phyloP scores from a whole-genome alignment of 2,329 filamentous ascomycete genomes.

The Diaporthe sp. region DNA sequence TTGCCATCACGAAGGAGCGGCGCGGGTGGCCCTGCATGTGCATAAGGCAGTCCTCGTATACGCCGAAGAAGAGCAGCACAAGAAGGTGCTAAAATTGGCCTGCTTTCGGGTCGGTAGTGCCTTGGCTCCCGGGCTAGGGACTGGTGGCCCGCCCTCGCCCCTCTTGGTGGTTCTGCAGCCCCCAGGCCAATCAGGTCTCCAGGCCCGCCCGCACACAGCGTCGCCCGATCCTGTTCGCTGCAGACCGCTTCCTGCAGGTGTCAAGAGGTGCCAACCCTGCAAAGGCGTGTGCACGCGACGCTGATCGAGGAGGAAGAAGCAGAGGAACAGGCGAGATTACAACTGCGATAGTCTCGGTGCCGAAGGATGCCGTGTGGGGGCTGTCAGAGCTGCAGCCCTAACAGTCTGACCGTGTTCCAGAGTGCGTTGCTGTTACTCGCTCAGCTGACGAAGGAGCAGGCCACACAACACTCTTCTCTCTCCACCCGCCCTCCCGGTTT shows the following conservation, averaged over 20 bases:
- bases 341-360: background rate
- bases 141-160: background rate
- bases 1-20: slow-evolving; percentile 9
- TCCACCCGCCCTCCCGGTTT: background rate
- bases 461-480: background rate
- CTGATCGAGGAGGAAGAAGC: background rate
- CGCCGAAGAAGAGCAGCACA: background rate
- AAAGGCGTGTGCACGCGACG: background rate
- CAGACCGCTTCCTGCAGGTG: slow-evolving; percentile 36
- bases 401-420: background rate
- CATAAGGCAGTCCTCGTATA: slow-evolving; percentile 35
- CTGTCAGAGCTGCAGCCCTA: background rate
- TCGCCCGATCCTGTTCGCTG: slow-evolving; percentile 26
- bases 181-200: slow-evolving; percentile 21
- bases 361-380: background rate
- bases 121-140: slow-evolving; percentile 12
- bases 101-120: slow-evolving; percentile 15
- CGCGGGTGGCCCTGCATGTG: slow-evolving; percentile 27
- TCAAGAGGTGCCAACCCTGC: background rate
- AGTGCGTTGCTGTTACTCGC: background rate
- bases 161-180: slow-evolving; percentile 10
- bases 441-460: background rate
- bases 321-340: background rate
- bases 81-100: slow-evolving; percentile 29
- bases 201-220: background rate